Evolutionary conservation across 106 monocot species (phyloP).

Genomic region (Apostasia ramifera): DNA sequence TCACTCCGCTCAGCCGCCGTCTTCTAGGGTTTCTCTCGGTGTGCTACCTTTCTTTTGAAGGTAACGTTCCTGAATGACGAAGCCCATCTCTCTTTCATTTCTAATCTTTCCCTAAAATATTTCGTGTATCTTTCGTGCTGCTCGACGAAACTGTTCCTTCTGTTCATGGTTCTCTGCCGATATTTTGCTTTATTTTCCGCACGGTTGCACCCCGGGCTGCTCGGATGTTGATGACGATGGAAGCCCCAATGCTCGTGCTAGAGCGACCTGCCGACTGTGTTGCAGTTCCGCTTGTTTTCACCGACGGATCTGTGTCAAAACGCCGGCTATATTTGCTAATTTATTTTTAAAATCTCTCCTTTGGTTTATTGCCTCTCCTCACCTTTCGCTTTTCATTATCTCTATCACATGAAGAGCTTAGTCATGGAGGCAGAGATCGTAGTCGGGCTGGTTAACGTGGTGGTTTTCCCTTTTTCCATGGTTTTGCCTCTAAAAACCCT

Average conservation of each 20-base stretch:
- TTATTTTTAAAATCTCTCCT: not conserved
- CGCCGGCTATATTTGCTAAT: conserved; percentile 12
- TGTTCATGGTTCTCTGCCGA: too few relatives aligned
- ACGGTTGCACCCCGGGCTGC: conserved; percentile 3
- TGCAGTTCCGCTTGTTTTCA: conserved; percentile 20
- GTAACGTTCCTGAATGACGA: too few relatives aligned
- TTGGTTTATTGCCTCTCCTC: not conserved
- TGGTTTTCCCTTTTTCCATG: not conserved
- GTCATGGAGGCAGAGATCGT: too few relatives aligned
- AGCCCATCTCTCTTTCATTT: too few relatives aligned
- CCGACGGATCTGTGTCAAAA: conserved; percentile 41
- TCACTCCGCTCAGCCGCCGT: too few relatives aligned
- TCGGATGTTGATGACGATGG: not conserved
- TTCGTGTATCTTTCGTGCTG: too few relatives aligned
- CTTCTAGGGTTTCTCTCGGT: too few relatives aligned
- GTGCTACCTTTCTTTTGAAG: too few relatives aligned
- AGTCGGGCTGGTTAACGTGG: too few relatives aligned
- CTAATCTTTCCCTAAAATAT: too few relatives aligned
- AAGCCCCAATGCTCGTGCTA: conserved; percentile 22
- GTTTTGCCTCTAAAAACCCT: conserved; percentile 21
- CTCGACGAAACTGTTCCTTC: too few relatives aligned
- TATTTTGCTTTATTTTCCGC: not conserved
- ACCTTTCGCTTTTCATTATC: not conserved
- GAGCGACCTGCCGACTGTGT: conserved; percentile 12
- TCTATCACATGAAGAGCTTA: not conserved